These are phyloP conservation scores for Tetrapisispora fleetii DNA, from an alignment of 805 yeast species.

Conservation along the genomic window DNA sequence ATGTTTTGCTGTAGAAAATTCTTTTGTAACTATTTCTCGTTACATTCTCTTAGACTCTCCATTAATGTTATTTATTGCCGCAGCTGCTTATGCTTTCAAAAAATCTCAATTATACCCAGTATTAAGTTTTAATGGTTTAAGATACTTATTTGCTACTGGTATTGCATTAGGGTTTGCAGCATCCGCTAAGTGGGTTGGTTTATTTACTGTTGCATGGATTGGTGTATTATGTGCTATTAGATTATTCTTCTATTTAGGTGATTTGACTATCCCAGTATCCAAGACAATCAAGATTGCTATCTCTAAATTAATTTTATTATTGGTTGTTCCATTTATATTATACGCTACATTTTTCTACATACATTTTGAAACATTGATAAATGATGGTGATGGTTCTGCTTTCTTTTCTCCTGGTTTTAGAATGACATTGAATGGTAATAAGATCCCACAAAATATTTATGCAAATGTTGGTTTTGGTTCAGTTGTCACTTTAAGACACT, in stretches of 20 bases:
- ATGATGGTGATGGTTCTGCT: conserved; percentile 61
- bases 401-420: conserved; percentile 68
- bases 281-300: conserved; percentile 40
- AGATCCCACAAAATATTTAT: conserved; percentile 45
- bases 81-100: conserved; percentile 53
- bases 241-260: conserved; percentile 65
- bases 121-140: conserved; percentile 47
- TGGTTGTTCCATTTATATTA: conserved; percentile 48
- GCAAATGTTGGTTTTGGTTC: conserved; percentile 74
- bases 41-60: conserved; percentile 70
- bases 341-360: conserved; percentile 53
- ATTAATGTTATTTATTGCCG: conserved; percentile 64
- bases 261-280: conserved; percentile 42
- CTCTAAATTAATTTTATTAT: conserved; percentile 41
- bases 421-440: conserved; percentile 48
- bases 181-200: conserved; percentile 75
- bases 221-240: conserved; percentile 52
- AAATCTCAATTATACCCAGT: conserved; percentile 58
- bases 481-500: conserved; percentile 53
- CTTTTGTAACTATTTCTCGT: conserved; percentile 59
- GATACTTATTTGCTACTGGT: conserved; percentile 49
- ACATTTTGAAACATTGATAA: conserved; percentile 48
- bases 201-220: conserved; percentile 69
- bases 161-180: conserved; percentile 60
- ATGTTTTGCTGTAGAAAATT: conserved; percentile 54